Evolutionary conservation across 306 rosid species (phyloP).

Genomic region (Prunus mongolica): DNA sequence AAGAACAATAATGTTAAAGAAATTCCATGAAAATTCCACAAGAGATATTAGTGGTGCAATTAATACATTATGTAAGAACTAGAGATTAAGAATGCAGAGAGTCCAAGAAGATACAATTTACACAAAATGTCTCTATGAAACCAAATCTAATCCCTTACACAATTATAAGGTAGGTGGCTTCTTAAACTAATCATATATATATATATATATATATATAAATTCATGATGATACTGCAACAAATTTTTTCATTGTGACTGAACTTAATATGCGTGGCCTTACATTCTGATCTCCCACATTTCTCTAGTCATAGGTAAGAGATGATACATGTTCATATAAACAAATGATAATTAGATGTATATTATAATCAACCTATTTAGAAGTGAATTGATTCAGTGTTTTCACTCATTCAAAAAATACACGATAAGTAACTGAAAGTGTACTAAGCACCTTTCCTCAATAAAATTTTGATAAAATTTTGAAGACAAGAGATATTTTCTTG

Average conservation of each 20-base stretch:
- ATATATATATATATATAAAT: not conserved
- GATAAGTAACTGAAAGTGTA: not conserved
- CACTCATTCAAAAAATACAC: not conserved
- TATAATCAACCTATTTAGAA: not conserved
- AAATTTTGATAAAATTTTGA: not conserved
- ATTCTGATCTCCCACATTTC: constrained; percentile 3
- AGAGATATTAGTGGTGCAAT: not conserved
- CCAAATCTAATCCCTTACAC: not conserved
- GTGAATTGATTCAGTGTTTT: not conserved
- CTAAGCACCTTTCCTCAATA: not conserved
- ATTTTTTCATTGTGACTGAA: not conserved
- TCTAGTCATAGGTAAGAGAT: not conserved
- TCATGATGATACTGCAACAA: not conserved
- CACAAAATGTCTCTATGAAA: not conserved
- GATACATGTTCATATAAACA: not conserved
- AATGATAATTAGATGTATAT: not conserved
- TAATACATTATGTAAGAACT: not conserved
- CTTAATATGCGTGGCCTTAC: not conserved
- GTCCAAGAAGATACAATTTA: not conserved
- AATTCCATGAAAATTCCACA: not conserved
- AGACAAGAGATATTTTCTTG: not conserved
- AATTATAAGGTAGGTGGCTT: not conserved
- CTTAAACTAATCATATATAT: not conserved
- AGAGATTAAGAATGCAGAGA: not conserved
- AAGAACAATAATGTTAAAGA: not conserved